Conservation (phyloP, 169 alveolate genomes). For the Ichthyophthirius multifiliis region DNA sequence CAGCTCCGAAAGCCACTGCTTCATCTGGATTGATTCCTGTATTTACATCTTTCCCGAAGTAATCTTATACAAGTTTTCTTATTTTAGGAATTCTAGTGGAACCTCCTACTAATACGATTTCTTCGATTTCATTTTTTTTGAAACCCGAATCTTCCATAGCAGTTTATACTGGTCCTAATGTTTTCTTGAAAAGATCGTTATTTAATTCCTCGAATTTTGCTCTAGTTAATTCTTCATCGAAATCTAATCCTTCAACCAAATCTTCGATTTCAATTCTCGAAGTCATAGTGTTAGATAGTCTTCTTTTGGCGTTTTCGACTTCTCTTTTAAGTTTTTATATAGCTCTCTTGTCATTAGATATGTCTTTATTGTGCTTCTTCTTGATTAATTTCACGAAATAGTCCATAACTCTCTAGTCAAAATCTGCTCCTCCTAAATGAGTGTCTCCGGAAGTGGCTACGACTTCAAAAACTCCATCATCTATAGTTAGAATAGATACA, state of each 20-base stretch:
- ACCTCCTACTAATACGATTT: constrained; percentile 96
- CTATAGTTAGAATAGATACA: constrained; percentile 97
- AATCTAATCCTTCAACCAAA: constrained; percentile 86
- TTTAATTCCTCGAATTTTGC: constrained; percentile 94
- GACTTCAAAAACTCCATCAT: constrained; percentile 98
- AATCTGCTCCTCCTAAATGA: constrained; percentile 99
- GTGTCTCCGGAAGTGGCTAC: constrained; percentile 99
- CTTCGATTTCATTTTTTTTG: constrained; percentile 91
- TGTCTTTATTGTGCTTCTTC: constrained; percentile 92
- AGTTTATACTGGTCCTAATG: constrained; percentile 88
- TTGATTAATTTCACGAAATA: constrained; percentile 93
- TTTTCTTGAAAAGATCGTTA: constrained; percentile 87
- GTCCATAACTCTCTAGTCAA: constrained; percentile 96
- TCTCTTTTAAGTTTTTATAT: constrained; percentile 96
- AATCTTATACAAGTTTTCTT: constrained; percentile 89
- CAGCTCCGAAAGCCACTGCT: constrained; percentile 97
- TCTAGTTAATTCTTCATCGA: constrained; percentile 88
- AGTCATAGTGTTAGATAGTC: constrained; percentile 91
- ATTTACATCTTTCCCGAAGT: constrained; percentile 93
- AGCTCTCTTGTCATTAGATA: constrained; percentile 93
- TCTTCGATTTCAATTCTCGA: constrained; percentile 86
- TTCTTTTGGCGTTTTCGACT: constrained; percentile 98
- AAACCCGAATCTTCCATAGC: constrained; percentile 89
- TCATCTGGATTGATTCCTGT: constrained; percentile 94
- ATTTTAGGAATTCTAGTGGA: constrained; percentile 95